phyloP scores from a whole-genome alignment of 2,329 filamentous ascomycete genomes.

The Scortechinia acanthostroma region DNA sequence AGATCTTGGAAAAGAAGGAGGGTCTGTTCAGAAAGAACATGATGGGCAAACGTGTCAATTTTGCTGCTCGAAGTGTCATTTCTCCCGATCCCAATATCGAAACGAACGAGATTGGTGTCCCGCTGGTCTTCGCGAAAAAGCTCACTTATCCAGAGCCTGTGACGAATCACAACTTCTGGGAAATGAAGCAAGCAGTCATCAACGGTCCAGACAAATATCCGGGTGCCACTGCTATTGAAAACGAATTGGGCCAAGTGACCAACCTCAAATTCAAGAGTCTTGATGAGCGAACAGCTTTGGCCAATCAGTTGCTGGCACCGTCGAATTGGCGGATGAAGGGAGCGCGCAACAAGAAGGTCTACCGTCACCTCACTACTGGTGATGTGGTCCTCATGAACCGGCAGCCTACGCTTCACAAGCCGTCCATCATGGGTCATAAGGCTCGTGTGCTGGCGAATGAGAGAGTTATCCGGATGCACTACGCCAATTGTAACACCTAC shows the following conservation, averaged over 20 bases:
- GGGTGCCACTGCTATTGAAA: conserved; percentile 87
- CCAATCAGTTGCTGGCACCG: conserved; percentile 85
- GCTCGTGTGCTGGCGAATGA: conserved; percentile 87
- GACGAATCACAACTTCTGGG: conserved; percentile 92
- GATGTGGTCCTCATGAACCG: conserved; percentile 98
- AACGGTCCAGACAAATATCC: conserved; percentile 93
- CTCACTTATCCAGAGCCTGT: conserved; percentile 95
- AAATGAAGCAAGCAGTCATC: conserved; percentile 90
- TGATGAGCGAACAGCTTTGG: conserved; percentile 81
- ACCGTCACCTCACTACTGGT: conserved; percentile 89
- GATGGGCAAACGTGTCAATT: conserved; percentile 99
- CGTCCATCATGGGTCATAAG: conserved; percentile 96
- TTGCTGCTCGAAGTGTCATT: conserved; percentile 92
- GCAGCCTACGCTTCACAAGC: conserved; percentile 94
- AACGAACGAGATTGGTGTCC: conserved; percentile 96
- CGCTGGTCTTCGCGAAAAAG: conserved; percentile 93
- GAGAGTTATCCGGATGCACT: conserved; percentile 98
- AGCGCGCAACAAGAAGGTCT: conserved; percentile 79
- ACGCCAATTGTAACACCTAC: conserved; percentile 98
- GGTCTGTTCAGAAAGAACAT: conserved; percentile 98
- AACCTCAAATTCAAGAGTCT: conserved; percentile 79
- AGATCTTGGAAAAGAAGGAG: conserved; percentile 96
- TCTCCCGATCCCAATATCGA: conserved; percentile 98
- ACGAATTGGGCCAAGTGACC: conserved; percentile 86
- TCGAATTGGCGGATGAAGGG: conserved; percentile 47